Base-by-base conservation (phyloP, 305 asterid genomes). In the Fraxinus dipetala region DNA sequence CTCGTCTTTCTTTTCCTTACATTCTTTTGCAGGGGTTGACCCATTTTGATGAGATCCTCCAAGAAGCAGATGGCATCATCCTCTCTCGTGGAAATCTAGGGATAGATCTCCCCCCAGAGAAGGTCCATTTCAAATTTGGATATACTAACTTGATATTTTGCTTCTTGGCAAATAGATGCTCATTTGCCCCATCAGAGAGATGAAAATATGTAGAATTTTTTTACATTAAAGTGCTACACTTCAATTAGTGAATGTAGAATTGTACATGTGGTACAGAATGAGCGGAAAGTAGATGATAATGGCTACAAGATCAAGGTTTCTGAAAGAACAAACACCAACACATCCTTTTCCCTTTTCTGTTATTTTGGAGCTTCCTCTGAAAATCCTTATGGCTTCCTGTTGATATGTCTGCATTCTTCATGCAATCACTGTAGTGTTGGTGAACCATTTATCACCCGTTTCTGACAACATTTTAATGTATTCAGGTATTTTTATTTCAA, bases 91-190 rank as follows among this genome's bases (percentile, higher is more conserved):
- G 98, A 84, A 93, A 93, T 84, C 91, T 94, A 35, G 97, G 97
- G 74, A 94, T 94, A n/a, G 98, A 94, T 89, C 95, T 94, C 13
- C 98, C 97, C 70, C 95, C 97, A 14, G 98, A 94, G 88, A 94
- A 94, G 97, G 98, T 94, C 76, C 26, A 6, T 38, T 65, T 4
- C 13, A 8, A 40, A 38, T 79, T 77, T 77, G 38, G 78, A 84
- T 56, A 11, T 80, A 26, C 38, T 26, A 28, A 61, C 31, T 59
- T 59, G 11, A 31, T 30, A 43, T 34, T 63, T 80, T 75, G 54
- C 75, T 75, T 31, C 26, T 34, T 75, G 76, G 13, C 16, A 28
- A 7, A 63, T 10, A 63, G 34, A 63, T 63, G 34, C 72, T 20
- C 30, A 9, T 9, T 24, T 24, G 2, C 72, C 16, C 32, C 16